Percentiles rank a stretch among this genome's conserved stretches.
Conservation (phyloP, 2,329 filamentous ascomycete genomes). For the Penicillium hesseltinei region DNA sequence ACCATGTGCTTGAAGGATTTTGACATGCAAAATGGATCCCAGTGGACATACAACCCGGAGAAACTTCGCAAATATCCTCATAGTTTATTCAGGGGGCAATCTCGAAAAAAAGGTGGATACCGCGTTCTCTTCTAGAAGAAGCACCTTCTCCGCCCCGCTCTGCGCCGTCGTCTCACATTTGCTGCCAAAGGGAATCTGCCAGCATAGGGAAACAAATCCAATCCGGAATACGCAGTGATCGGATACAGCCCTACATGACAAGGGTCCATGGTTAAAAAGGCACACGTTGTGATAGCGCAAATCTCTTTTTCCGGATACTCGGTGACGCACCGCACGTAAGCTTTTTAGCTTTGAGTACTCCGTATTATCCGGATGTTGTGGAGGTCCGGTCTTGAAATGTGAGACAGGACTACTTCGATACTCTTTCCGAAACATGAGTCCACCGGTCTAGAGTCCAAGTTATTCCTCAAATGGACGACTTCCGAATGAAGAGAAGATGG, state of each 20-base stretch:
- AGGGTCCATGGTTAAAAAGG: not conserved
- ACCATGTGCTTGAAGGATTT: constrained; percentile 1
- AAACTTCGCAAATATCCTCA: too few relatives aligned
- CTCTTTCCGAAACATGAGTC: constrained; percentile 19
- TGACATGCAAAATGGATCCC: too few relatives aligned
- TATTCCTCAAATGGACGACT: not conserved
- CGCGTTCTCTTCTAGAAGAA: constrained; percentile 7
- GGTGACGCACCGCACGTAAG: not conserved
- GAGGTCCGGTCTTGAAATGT: constrained; percentile 6
- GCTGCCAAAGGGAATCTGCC: constrained; percentile 11
- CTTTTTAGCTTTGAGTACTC: not conserved
- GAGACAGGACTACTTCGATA: constrained; percentile 20
- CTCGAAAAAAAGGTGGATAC: not conserved
- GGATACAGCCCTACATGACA: not conserved
- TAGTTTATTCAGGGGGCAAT: too few relatives aligned
- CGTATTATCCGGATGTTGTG: constrained; percentile 11
- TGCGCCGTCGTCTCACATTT: constrained; percentile 12
- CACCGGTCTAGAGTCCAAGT: not conserved
- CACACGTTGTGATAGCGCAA: not conserved
- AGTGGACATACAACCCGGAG: too few relatives aligned
- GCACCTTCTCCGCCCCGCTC: not conserved
- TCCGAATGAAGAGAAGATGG: not conserved
- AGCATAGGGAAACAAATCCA: constrained; percentile 1
- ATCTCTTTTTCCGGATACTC: not conserved
- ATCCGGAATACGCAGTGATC: not conserved